Conservation (phyloP, 768 basidiomycete genomes). For the Panellus pusillus region DNA sequence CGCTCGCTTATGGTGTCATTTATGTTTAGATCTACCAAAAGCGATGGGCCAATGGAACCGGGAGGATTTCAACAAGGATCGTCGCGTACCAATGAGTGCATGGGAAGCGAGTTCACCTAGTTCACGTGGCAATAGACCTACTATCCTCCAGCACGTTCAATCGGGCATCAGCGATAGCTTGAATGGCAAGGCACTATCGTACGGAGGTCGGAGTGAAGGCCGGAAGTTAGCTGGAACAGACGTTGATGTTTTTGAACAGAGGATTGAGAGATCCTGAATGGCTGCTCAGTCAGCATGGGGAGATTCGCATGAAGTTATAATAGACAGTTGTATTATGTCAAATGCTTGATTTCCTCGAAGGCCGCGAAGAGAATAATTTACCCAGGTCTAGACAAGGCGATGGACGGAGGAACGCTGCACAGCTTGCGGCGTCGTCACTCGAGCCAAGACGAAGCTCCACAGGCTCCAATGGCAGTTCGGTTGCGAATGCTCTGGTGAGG, state of each 20-base stretch:
- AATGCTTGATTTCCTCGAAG: background rate
- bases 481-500: no score
- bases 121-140: slow-evolving; percentile 16
- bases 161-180: slow-evolving; percentile 7
- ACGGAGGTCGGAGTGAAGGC: background rate
- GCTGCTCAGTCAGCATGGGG: background rate
- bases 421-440: no score
- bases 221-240: no score
- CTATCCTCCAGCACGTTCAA: background rate
- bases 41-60: slow-evolving; percentile 7
- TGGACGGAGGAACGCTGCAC: background rate
- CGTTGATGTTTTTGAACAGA: slow-evolving; percentile 7
- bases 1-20: background rate
- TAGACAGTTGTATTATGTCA: no score
- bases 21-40: slow-evolving; percentile 2
- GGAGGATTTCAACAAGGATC: background rate
- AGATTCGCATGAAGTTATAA: no score
- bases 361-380: background rate
- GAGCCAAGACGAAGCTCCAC: no score
- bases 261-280: background rate
- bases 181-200: slow-evolving; percentile 1
- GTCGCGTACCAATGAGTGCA: slow-evolving; percentile 4
- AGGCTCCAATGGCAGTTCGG: no score
- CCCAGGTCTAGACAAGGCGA: background rate
- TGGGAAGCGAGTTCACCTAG: background rate